phyloP scores from a whole-genome alignment of 352 stramenopile genomes.

The Lagenidium giganteum region DNA sequence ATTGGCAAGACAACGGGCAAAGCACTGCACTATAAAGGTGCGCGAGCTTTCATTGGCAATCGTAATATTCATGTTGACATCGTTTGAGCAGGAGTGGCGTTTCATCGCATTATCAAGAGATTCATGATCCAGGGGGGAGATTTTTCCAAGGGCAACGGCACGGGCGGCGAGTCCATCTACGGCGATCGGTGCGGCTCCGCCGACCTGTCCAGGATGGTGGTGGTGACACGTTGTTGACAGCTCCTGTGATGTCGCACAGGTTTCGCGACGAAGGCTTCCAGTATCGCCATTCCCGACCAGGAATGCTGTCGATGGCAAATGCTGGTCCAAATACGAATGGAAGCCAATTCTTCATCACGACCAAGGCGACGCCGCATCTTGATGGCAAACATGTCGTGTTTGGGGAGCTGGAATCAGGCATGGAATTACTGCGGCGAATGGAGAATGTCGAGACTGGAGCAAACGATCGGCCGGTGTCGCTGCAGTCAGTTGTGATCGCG shows the following conservation, averaged over 20 bases:
- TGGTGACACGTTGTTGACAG: background rate
- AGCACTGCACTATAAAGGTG: slow-evolving; percentile 58
- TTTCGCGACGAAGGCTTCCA: slow-evolving; percentile 95
- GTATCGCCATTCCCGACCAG: slow-evolving; percentile 89
- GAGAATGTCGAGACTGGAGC: slow-evolving; percentile 83
- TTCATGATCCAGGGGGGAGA: slow-evolving; percentile 86
- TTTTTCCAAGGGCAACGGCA: slow-evolving; percentile 77
- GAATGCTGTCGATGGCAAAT: slow-evolving; percentile 95
- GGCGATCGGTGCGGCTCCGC: slow-evolving; percentile 22
- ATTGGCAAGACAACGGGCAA: slow-evolving; percentile 52
- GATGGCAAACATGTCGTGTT: slow-evolving; percentile 99
- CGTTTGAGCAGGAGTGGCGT: slow-evolving; percentile 37
- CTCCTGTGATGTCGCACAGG: slow-evolving; percentile 18
- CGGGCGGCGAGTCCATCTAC: slow-evolving; percentile 84
- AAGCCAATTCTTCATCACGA: slow-evolving; percentile 86
- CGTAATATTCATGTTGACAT: slow-evolving; percentile 1
- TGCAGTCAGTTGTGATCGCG: slow-evolving; percentile 89
- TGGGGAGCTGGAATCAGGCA: slow-evolving; percentile 87
- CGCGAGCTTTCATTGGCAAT: background rate
- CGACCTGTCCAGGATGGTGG: background rate
- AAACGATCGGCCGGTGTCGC: slow-evolving; percentile 75
- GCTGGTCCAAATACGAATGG: slow-evolving; percentile 74
- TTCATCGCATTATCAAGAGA: slow-evolving; percentile 82
- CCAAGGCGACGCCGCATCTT: slow-evolving; percentile 90
- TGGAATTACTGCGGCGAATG: slow-evolving; percentile 84